Evolutionary conservation across 2,329 filamentous ascomycete genomes (phyloP).

Genomic region (Trichoderma sp.): DNA sequence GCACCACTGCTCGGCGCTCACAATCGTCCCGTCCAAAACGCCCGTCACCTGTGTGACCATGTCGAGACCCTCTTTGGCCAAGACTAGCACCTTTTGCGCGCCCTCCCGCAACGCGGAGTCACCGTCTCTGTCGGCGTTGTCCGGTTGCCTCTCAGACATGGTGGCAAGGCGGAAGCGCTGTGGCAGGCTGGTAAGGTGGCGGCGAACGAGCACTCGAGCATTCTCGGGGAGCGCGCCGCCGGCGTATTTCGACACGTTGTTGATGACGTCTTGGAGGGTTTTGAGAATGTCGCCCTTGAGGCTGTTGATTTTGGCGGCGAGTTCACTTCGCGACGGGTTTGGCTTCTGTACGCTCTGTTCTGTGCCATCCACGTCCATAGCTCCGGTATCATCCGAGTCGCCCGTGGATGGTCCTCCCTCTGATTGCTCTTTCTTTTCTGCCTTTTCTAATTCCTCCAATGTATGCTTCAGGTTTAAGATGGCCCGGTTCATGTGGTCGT

Average conservation of each 20-base stretch:
- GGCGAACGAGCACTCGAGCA: constrained; percentile 77
- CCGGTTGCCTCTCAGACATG: constrained; percentile 41
- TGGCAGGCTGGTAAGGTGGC: constrained; percentile 81
- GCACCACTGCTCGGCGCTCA: constrained; percentile 90
- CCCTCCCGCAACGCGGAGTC: constrained; percentile 49
- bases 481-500: constrained; percentile 74
- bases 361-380: constrained; percentile 18
- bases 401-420: constrained; percentile 18
- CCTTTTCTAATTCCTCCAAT: constrained; percentile 75
- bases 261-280: constrained; percentile 77
- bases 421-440: constrained; percentile 21
- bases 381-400: background rate
- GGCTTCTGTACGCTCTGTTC: constrained; percentile 28
- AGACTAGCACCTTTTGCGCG: constrained; percentile 77
- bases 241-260: constrained; percentile 84
- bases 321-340: constrained; percentile 43
- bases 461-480: constrained; percentile 73
- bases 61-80: constrained; percentile 87
- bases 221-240: constrained; percentile 92
- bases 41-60: constrained; percentile 92
- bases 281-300: constrained; percentile 73
- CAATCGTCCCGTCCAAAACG: constrained; percentile 84
- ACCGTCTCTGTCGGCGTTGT: constrained; percentile 38
- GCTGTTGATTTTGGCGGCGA: constrained; percentile 65
- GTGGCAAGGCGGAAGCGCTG: constrained; percentile 77